Evolutionary conservation across 1,139 yeast species (phyloP).

Genomic region (Debaryomyces sp.): DNA sequence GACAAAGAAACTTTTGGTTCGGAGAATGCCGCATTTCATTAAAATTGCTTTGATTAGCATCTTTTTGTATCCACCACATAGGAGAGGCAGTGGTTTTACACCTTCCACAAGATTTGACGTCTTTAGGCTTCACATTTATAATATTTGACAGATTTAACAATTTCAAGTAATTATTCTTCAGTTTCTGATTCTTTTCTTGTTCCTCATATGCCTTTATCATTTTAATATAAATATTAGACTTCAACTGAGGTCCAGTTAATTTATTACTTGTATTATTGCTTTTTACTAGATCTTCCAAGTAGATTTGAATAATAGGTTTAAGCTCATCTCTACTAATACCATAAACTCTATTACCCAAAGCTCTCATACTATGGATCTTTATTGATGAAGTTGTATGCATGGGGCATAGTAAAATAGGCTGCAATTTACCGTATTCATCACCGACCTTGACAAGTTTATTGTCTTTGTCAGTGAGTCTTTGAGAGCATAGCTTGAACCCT

Average conservation of each 20-base stretch:
- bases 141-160: constrained; percentile 17
- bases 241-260: constrained; percentile 36
- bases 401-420: constrained; percentile 47
- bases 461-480: constrained; percentile 22
- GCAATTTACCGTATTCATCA: constrained; percentile 39
- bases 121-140: constrained; percentile 15
- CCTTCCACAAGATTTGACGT: constrained; percentile 19
- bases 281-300: constrained; percentile 44
- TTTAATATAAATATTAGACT: constrained; percentile 32
- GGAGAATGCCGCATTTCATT: neutral
- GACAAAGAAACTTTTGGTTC: constrained; percentile 25
- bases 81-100: constrained; percentile 38
- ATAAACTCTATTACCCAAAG: constrained; percentile 37
- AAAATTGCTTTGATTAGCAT: neutral
- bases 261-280: constrained; percentile 13
- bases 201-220: constrained; percentile 20
- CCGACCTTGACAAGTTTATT: constrained; percentile 27
- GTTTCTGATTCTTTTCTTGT: constrained; percentile 14
- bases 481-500: constrained; percentile 45
- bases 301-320: constrained; percentile 44
- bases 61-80: constrained; percentile 38
- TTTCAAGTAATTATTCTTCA: constrained; percentile 14
- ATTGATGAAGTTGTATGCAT: constrained; percentile 29
- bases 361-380: constrained; percentile 21
- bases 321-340: constrained; percentile 26